phyloP scores from a whole-genome alignment of 2,329 filamentous ascomycete species.

The Monosporascus sp. region DNA sequence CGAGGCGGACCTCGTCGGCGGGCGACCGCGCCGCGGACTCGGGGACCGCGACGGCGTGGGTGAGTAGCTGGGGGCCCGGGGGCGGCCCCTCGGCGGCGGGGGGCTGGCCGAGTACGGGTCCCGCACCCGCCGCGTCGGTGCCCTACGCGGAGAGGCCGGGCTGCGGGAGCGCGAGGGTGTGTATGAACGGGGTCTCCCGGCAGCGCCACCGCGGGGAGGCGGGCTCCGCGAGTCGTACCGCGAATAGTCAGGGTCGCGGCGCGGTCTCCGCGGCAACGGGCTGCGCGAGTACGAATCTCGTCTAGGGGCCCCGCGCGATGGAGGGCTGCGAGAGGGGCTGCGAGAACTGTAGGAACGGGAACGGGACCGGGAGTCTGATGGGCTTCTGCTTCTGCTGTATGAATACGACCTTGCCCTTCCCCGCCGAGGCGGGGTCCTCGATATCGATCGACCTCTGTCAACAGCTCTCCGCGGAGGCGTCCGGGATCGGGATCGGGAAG shows the following conservation, averaged over 20 bases:
- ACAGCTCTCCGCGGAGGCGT: slow-evolving; percentile 31
- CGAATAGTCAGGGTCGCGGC: slow-evolving; percentile 15
- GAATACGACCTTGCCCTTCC: slow-evolving; percentile 25
- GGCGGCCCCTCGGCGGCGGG: slow-evolving; percentile 6
- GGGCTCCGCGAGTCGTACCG: slow-evolving; percentile 19
- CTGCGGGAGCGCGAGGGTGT: slow-evolving; percentile 19
- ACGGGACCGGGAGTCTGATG: slow-evolving; percentile 37
- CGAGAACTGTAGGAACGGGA: slow-evolving; percentile 34
- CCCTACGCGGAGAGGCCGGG: slow-evolving; percentile 16
- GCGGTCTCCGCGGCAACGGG: slow-evolving; percentile 13
- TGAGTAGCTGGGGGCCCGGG: slow-evolving; percentile 11
- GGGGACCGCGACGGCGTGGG: slow-evolving; percentile 11
- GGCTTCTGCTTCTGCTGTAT: slow-evolving; percentile 25
- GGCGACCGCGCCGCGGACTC: slow-evolving; percentile 7
- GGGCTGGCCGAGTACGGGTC: slow-evolving; percentile 11
- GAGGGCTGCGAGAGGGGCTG: slow-evolving; percentile 21
- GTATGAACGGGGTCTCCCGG: slow-evolving; percentile 17
- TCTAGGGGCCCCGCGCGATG: slow-evolving; percentile 19
- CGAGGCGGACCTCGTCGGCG: slow-evolving; percentile 9
- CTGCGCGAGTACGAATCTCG: slow-evolving; percentile 19
- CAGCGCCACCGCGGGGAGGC: slow-evolving; percentile 11
- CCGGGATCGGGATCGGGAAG: slow-evolving; percentile 43
- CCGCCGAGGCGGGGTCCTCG: slow-evolving; percentile 27
- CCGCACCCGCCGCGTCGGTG: slow-evolving; percentile 10
- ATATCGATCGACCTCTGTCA: slow-evolving; percentile 32